phyloP scores from a whole-genome alignment of 768 basidiomycete species.

The Mycena galericulata region DNA sequence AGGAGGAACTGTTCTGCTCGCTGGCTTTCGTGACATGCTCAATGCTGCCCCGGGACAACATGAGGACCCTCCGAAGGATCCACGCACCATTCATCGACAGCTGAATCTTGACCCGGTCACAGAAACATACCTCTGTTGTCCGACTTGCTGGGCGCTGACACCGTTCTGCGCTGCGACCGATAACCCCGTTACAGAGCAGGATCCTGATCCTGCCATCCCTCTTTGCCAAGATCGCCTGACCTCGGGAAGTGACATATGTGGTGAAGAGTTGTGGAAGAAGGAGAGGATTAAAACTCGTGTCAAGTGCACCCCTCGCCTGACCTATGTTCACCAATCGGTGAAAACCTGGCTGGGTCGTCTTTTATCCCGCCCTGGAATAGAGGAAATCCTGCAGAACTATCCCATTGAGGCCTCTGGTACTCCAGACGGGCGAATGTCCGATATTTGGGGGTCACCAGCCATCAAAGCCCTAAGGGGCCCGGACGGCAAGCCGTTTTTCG shows the following conservation, averaged over 20 bases:
- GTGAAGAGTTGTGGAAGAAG: conserved; percentile 36
- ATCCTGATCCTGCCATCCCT: not conserved
- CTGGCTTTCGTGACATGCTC: conserved; percentile 36
- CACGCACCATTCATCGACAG: conserved; percentile 2
- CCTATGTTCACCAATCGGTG: conserved; percentile 39
- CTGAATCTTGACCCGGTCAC: conserved; percentile 41
- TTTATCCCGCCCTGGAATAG: conserved; percentile 42
- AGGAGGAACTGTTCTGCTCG: conserved; percentile 36
- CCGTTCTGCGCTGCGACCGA: conserved; percentile 23
- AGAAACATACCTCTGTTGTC: conserved; percentile 37
- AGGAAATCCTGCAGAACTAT: conserved; percentile 38
- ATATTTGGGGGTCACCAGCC: conserved; percentile 38
- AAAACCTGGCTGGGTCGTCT: conserved; percentile 43
- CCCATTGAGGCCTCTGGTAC: conserved; percentile 5
- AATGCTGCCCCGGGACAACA: not conserved
- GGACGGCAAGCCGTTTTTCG: conserved; percentile 38
- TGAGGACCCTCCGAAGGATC: conserved; percentile 36
- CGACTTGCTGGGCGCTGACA: conserved; percentile 38
- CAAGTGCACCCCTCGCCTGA: conserved; percentile 18
- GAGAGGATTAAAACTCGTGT: not conserved
- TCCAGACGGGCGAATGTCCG: conserved; percentile 10
- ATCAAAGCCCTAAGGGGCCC: conserved; percentile 36
- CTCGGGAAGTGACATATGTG: conserved; percentile 29
- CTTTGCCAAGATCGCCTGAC: conserved; percentile 27
- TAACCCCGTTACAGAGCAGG: not conserved